phyloP scores from a whole-genome alignment of 1,139 yeast genomes.

The Pichia sp. region DNA sequence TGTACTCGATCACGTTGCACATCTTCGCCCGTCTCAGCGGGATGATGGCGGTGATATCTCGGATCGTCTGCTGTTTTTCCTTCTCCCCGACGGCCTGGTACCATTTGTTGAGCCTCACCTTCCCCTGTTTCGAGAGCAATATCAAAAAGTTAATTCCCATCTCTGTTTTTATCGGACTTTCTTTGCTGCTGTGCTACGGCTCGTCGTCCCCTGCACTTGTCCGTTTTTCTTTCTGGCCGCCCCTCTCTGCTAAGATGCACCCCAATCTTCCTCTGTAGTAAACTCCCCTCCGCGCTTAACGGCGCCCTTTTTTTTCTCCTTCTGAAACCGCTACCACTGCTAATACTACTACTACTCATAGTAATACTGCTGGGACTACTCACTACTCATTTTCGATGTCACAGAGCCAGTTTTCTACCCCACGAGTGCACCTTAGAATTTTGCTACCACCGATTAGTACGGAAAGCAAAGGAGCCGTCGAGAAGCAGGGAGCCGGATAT shows the following conservation, averaged over 20 bases:
- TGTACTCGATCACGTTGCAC: slow-evolving; percentile 94
- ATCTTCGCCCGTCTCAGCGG: slow-evolving; percentile 84
- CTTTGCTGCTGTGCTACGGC: no score
- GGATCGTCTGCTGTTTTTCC: slow-evolving; percentile 76
- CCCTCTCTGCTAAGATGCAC: no score
- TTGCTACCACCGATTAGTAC: neutral
- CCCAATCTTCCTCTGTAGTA: no score
- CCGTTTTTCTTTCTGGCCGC: no score
- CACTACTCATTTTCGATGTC: neutral
- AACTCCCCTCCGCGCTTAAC: neutral
- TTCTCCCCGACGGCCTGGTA: slow-evolving; percentile 75
- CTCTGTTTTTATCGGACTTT: slow-evolving; percentile 16
- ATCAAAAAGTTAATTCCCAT: slow-evolving; percentile 8
- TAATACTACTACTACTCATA: no score
- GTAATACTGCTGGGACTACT: neutral
- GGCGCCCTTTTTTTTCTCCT: neutral
- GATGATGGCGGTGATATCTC: slow-evolving; percentile 83
- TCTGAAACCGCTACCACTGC: neutral
- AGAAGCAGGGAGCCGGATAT: neutral
- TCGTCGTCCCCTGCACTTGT: slow-evolving; percentile 50
- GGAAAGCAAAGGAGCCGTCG: neutral
- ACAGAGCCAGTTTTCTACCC: neutral
- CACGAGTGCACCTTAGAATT: neutral
- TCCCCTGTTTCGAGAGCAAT: slow-evolving; percentile 88
- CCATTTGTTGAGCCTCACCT: slow-evolving; percentile 92